Base-by-base conservation (phyloP, 2,329 filamentous ascomycete species). In the Trichoderma atroviride region DNA sequence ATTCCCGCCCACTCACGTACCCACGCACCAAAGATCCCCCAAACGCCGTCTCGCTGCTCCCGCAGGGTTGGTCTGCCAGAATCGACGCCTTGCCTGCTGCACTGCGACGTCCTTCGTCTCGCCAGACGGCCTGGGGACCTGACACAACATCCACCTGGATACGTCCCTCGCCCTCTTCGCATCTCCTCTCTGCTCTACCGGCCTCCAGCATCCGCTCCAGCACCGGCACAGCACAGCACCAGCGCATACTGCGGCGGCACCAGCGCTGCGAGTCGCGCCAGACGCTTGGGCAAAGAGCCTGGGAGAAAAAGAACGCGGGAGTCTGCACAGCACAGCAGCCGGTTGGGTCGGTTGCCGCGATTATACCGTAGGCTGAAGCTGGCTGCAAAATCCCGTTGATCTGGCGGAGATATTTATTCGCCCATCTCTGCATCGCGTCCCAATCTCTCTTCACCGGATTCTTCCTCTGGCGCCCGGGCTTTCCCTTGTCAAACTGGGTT, bases 31-130 rank as follows among this genome's bases (percentile, higher is more conserved):
- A 69, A 74, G 61, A 71, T 70, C 71, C 69, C 69, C 64, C 47
- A 50, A 73, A 65, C 69, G 69, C 72, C 72, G 64, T 70, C 71
- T 70, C 69, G 71, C 65, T 68, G 65, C 63, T 71, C 71, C 71
- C 61, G 71, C 70, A 61, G 69, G 69, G 68, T 70, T 68, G 71
- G 70, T 65, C 71, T 61, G 63, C 71, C 64, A 56, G 14, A 66
- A 70, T 72, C 55, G 62, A 69, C 67, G 70, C 69, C 70, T 71
- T 52, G 70, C 59, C 70, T 68, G 59, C 68, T 70, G 66, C 70
- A 72, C 70, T 73, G 67, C 71, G 70, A 73, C 71, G 57, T 71
- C 69, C 63, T 52, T 64, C 63, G 27, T 65, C 56, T 65, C 62
- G 50, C 68, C 64, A 61, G 62, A 63, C 43, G n/a, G 52, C 29